Conservation (phyloP, 495 filamentous ascomycete species). For the Amniculicola lignicola region DNA sequence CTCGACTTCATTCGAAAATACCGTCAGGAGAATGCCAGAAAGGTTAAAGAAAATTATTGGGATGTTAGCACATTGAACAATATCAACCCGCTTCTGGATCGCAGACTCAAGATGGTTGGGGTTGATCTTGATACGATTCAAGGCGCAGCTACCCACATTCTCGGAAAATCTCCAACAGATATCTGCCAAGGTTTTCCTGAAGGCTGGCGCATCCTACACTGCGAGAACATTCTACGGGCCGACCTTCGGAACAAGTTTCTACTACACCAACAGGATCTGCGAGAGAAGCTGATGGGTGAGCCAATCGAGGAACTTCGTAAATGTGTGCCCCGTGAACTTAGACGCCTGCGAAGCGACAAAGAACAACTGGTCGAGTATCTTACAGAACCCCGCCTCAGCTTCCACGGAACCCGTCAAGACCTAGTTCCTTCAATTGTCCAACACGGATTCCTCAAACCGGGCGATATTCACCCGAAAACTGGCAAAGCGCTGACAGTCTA, state of each 20-base stretch:
- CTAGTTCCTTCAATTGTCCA: conserved; percentile 46
- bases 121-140: conserved; percentile 13
- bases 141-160: conserved; percentile 17
- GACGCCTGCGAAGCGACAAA: conserved; percentile 15
- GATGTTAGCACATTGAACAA: conserved; percentile 10
- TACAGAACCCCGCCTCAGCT: conserved; percentile 38
- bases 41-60: conserved; percentile 16
- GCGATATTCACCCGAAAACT: conserved; percentile 31
- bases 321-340: conserved; percentile 23
- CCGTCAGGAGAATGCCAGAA: background rate
- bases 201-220: conserved; percentile 43
- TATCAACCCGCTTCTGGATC: conserved; percentile 11
- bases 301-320: conserved; percentile 14
- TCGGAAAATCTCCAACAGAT: conserved; percentile 41
- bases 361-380: conserved; percentile 39
- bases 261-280: conserved; percentile 33
- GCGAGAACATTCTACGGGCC: conserved; percentile 43
- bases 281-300: conserved; percentile 30
- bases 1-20: conserved; percentile 6
- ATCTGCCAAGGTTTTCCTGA: conserved; percentile 38
- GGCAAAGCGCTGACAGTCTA: conserved; percentile 27
- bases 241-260: conserved; percentile 39
- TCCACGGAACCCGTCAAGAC: conserved; percentile 43
- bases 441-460: conserved; percentile 44
- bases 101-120: conserved; percentile 4